Conservation (phyloP, 768 basidiomycete genomes). For the Termitomyces sp. region DNA sequence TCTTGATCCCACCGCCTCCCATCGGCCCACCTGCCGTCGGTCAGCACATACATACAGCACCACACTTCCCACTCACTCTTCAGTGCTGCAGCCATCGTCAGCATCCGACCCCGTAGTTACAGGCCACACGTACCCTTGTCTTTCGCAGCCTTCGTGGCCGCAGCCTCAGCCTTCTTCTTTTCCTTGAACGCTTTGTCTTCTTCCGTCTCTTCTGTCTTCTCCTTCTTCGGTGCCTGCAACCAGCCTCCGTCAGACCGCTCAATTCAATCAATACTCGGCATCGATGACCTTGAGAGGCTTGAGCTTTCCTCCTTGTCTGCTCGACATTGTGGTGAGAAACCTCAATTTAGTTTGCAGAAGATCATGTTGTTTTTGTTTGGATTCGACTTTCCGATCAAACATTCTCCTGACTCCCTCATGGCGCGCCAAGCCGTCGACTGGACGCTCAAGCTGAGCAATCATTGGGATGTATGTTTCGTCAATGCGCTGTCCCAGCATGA, state of each 20-base stretch:
- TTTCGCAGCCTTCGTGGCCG: constrained; percentile 67
- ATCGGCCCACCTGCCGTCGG: constrained; percentile 57
- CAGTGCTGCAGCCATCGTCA: constrained; percentile 34
- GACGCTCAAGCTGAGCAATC: constrained; percentile 22
- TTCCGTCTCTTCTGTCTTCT: constrained; percentile 66
- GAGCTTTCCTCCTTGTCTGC: constrained; percentile 79
- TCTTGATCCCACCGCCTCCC: constrained; percentile 79
- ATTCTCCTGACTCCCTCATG: constrained; percentile 2
- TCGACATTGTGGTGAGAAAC: constrained; percentile 39
- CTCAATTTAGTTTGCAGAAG: neutral
- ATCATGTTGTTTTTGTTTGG: constrained; percentile 6
- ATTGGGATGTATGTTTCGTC: constrained; percentile 36
- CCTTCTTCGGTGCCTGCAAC: constrained; percentile 78
- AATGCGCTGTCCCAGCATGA: neutral
- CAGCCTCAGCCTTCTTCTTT: constrained; percentile 73
- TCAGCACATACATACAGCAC: constrained; percentile 6
- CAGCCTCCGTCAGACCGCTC: constrained; percentile 4
- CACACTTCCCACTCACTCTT: constrained; percentile 41
- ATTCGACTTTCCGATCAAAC: constrained; percentile 10
- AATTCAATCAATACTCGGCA: neutral
- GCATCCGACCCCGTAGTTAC: constrained; percentile 4
- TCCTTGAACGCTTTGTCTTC: constrained; percentile 73
- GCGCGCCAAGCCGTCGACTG: constrained; percentile 10
- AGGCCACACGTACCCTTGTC: constrained; percentile 60
- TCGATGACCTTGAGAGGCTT: constrained; percentile 78